These are phyloP conservation scores for Hibiscus syriacus DNA, from an alignment of 345 rosid species.

Conservation along the genomic window DNA sequence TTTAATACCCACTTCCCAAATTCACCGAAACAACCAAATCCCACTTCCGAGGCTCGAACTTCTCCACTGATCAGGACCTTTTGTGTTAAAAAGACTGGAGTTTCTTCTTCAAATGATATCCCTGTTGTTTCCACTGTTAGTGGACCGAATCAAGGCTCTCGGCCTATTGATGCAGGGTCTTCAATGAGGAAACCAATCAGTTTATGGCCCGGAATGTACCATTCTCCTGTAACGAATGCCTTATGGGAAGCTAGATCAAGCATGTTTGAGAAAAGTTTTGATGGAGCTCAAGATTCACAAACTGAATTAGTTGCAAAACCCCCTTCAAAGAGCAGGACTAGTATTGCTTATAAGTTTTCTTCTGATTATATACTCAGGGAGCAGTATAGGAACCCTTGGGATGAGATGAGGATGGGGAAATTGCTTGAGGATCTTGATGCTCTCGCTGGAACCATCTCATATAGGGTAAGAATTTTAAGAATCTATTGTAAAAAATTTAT, in stretches of 20 bases:
- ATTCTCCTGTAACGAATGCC: slow-evolving; percentile 87
- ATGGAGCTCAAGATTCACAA: slow-evolving; percentile 13
- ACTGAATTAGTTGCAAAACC: slow-evolving; percentile 32
- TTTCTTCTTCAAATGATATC: slow-evolving; percentile 6
- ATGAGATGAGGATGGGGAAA: slow-evolving; percentile 71
- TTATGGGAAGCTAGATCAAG: slow-evolving; percentile 82
- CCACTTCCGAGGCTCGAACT: neutral
- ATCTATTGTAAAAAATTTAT: neutral
- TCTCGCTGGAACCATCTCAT: slow-evolving; percentile 83
- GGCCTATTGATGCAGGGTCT: slow-evolving; percentile 73
- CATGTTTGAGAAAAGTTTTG: slow-evolving; percentile 41
- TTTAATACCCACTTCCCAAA: slow-evolving; percentile 10
- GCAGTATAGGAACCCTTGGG: slow-evolving; percentile 91
- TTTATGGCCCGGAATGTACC: slow-evolving; percentile 96
- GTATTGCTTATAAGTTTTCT: slow-evolving; percentile 58
- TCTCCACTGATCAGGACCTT: slow-evolving; percentile 15
- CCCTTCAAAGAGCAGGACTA: slow-evolving; percentile 73
- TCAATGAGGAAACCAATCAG: slow-evolving; percentile 73
- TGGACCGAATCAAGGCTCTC: slow-evolving; percentile 18
- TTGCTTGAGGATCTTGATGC: slow-evolving; percentile 93
- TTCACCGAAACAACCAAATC: slow-evolving; percentile 5
- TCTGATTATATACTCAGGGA: slow-evolving; percentile 64
- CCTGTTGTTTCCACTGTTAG: slow-evolving; percentile 6
- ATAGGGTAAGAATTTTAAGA: slow-evolving; percentile 32
- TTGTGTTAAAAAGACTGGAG: slow-evolving; percentile 16